phyloP scores from a whole-genome alignment of 768 basidiomycete genomes.

The Pisolithus sp. region DNA sequence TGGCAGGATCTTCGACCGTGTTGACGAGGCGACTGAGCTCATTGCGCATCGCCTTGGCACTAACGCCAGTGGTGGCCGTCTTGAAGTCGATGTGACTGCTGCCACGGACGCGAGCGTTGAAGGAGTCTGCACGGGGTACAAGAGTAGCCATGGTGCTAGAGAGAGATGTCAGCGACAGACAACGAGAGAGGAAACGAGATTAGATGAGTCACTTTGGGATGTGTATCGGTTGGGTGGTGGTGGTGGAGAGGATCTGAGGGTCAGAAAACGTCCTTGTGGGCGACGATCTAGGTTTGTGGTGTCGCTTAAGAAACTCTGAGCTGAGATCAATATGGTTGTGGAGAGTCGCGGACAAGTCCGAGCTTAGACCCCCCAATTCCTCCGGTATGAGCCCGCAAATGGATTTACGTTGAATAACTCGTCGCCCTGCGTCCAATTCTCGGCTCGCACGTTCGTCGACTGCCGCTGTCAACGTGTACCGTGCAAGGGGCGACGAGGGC shows the following conservation, averaged over 20 bases:
- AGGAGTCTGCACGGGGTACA: slow-evolving; percentile 59
- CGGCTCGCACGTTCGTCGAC: slow-evolving; percentile 1
- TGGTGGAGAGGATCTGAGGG: slow-evolving; percentile 56
- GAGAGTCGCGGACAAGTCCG: slow-evolving; percentile 30
- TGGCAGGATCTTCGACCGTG: slow-evolving; percentile 70
- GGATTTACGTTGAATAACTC: slow-evolving; percentile 12
- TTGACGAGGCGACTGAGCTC: slow-evolving; percentile 92
- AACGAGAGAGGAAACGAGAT: slow-evolving; percentile 7
- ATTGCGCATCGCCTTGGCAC: slow-evolving; percentile 96
- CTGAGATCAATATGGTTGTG: slow-evolving; percentile 29
- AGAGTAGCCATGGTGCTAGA: slow-evolving; percentile 47
- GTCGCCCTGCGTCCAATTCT: slow-evolving; percentile 5
- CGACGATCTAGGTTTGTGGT: slow-evolving; percentile 49
- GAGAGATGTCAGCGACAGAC: slow-evolving; percentile 6
- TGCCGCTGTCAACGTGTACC: slow-evolving; percentile 7
- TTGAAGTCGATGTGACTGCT: slow-evolving; percentile 90
- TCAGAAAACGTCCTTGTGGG: slow-evolving; percentile 41
- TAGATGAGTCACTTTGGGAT: slow-evolving; percentile 44
- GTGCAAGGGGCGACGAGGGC: slow-evolving; percentile 20
- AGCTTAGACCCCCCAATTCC: slow-evolving; percentile 17
- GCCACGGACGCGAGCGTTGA: slow-evolving; percentile 69
- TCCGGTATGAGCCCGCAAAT: slow-evolving; percentile 29
- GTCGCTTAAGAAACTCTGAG: slow-evolving; percentile 49
- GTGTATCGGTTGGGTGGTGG: slow-evolving; percentile 54
- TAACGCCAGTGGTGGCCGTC: slow-evolving; percentile 92